Percentiles rank a stretch among this genome's conserved stretches.
phyloP scores from a whole-genome alignment of 2,329 filamentous ascomycete species.

The Fusarium sp. region DNA sequence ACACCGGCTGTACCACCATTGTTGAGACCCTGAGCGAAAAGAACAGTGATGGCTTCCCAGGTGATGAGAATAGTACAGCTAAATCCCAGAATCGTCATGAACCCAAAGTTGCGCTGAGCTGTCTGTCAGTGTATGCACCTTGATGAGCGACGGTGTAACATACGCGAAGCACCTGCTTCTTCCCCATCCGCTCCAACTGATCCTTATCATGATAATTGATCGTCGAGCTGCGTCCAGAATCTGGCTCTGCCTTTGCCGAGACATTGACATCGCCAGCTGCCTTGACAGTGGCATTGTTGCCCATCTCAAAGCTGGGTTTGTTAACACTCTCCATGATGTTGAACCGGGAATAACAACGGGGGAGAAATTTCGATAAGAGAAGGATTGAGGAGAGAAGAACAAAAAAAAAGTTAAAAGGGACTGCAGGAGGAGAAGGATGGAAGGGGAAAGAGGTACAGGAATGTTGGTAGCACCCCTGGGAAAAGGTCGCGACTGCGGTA shows the following conservation, averaged over 20 bases:
- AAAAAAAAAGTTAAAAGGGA: background rate
- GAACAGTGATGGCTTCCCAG: constrained; percentile 57
- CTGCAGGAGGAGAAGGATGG: background rate
- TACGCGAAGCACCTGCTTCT: constrained; percentile 41
- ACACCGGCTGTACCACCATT: constrained; percentile 64
- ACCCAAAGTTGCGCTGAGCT: constrained; percentile 56
- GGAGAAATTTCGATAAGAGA: background rate
- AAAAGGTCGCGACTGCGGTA: background rate
- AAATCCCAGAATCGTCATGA: constrained; percentile 61
- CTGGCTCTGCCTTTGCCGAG: constrained; percentile 23
- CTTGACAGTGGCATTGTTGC: constrained; percentile 29
- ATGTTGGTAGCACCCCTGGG: constrained; percentile 3
- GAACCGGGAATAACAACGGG: background rate
- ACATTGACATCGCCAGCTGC: constrained; percentile 12
- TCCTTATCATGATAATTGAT: constrained; percentile 35
- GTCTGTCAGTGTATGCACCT: background rate
- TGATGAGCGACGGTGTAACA: background rate
- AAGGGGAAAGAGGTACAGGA: background rate
- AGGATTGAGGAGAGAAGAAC: background rate
- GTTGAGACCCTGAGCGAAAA: constrained; percentile 48
- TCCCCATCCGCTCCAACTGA: constrained; percentile 42
- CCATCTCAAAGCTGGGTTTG: constrained; percentile 39
- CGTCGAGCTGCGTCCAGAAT: constrained; percentile 22
- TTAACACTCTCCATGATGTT: constrained; percentile 34
- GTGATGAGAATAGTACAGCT: constrained; percentile 63